phyloP scores from a whole-genome alignment of 2,329 filamentous ascomycete genomes.

The Cytospora schulzeri region DNA sequence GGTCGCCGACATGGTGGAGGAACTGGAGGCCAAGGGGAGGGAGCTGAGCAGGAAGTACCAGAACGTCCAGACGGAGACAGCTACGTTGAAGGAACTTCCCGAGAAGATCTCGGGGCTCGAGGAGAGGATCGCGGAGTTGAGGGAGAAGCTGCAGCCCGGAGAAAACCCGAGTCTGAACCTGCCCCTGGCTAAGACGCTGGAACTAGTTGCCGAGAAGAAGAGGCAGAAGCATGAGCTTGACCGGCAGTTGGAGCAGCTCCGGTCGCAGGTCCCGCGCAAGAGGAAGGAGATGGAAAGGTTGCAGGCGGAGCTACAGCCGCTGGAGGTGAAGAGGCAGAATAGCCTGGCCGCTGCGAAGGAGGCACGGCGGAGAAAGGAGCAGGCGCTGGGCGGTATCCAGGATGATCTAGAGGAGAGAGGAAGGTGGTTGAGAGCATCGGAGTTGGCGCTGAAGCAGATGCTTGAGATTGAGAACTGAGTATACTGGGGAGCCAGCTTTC shows the following conservation, averaged over 20 bases:
- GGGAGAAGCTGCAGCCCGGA: conserved; percentile 41
- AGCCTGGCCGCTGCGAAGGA: conserved; percentile 70
- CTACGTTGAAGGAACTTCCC: conserved; percentile 54
- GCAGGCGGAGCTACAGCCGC: conserved; percentile 65
- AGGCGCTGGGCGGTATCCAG: conserved; percentile 63
- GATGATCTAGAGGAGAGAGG: conserved; percentile 77
- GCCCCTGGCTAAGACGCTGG: conserved; percentile 59
- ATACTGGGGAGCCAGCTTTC: neutral
- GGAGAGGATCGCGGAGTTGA: conserved; percentile 49
- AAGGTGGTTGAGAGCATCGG: conserved; percentile 73
- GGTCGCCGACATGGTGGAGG: conserved; percentile 71
- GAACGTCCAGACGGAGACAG: conserved; percentile 50
- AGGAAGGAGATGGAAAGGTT: conserved; percentile 68
- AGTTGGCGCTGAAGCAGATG: conserved; percentile 63
- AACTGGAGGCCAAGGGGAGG: conserved; percentile 67
- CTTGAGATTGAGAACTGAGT: conserved; percentile 55
- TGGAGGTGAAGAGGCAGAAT: conserved; percentile 68
- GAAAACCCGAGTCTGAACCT: conserved; percentile 53
- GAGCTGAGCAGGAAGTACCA: conserved; percentile 60
- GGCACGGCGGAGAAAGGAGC: conserved; percentile 68
- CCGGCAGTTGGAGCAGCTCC: conserved; percentile 64
- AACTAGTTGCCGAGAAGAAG: conserved; percentile 54
- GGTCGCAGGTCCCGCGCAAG: conserved; percentile 65
- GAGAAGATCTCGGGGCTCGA: conserved; percentile 52
- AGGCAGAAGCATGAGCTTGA: conserved; percentile 59